Evolutionary conservation across 2,329 filamentous ascomycete genomes (phyloP).

Genomic region (Colletotrichum coccodes): DNA sequence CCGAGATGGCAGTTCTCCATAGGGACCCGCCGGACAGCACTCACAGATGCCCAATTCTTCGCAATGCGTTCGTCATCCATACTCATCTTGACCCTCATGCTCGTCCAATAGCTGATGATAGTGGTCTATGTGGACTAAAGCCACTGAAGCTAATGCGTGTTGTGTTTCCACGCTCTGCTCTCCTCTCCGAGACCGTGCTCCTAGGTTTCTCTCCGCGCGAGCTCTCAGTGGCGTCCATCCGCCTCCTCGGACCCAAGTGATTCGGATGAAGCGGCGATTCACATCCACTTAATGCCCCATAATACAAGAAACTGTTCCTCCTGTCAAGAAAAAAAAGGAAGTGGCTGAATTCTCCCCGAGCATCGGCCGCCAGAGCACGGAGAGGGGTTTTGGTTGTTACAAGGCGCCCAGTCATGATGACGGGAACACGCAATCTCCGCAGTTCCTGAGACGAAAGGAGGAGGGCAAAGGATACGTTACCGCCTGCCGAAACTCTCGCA

Average conservation of each 20-base stretch:
- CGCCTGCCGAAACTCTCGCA: slow-evolving; percentile 19
- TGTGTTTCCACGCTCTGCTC: slow-evolving; percentile 1
- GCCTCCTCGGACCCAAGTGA: not conserved
- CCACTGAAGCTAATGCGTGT: not conserved
- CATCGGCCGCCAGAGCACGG: slow-evolving; percentile 5
- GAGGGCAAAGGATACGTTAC: not conserved
- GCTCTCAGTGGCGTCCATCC: slow-evolving; percentile 7
- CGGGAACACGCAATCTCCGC: slow-evolving; percentile 21
- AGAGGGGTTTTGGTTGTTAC: not conserved
- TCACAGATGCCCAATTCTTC: not conserved
- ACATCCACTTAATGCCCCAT: not conserved
- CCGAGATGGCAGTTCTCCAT: not conserved
- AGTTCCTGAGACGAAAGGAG: slow-evolving; percentile 27
- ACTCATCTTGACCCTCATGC: not conserved
- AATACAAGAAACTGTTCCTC: slow-evolving; percentile 5
- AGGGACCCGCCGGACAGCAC: not conserved
- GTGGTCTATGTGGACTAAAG: not conserved
- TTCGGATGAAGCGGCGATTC: not conserved
- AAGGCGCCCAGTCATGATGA: slow-evolving; percentile 11
- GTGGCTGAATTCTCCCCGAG: slow-evolving; percentile 9
- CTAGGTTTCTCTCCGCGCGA: slow-evolving; percentile 7
- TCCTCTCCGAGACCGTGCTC: slow-evolving; percentile 8
- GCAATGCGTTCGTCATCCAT: slow-evolving; percentile 26
- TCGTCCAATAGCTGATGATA: not conserved
- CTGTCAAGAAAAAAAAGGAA: not conserved